Percentiles rank a stretch among this genome's conserved stretches.
Conservation (phyloP, 176 grass and related monocot genomes). For the Hyparrhenia diplandra region DNA sequence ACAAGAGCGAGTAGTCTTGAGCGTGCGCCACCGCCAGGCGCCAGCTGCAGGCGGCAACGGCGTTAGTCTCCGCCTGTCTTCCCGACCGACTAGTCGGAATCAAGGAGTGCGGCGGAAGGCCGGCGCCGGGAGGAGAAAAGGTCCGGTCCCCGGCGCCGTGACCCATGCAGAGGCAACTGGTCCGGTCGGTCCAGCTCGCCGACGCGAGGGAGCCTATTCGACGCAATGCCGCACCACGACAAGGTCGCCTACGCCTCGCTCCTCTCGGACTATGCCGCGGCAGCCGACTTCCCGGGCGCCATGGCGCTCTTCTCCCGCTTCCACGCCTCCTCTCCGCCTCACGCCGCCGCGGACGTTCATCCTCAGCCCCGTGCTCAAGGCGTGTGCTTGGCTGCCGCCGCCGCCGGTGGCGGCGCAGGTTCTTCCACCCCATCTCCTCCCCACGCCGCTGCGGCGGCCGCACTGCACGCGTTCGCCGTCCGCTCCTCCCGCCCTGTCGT, state of each 20-base stretch:
- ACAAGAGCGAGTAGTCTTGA: not conserved
- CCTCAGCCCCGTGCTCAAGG: slow-evolving; percentile 59
- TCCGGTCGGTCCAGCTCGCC: slow-evolving; percentile 24
- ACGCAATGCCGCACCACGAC: slow-evolving; percentile 40
- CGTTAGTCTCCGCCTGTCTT: not conserved
- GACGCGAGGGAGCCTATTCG: slow-evolving; percentile 29
- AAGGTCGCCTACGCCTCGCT: slow-evolving; percentile 52
- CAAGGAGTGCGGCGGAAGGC: too few species aligned
- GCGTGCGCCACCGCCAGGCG: not conserved
- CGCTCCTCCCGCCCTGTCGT: slow-evolving; percentile 29
- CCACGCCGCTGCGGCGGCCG: slow-evolving; percentile 11
- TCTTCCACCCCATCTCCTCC: not conserved
- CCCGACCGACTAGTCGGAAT: too few species aligned
- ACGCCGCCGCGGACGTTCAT: slow-evolving; percentile 38
- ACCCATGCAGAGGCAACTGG: slow-evolving; percentile 13
- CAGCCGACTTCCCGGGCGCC: slow-evolving; percentile 25
- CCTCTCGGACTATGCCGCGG: slow-evolving; percentile 35
- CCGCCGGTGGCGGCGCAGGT: not conserved
- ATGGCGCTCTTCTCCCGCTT: slow-evolving; percentile 51
- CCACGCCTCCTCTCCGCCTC: slow-evolving; percentile 15
- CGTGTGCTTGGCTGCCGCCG: slow-evolving; percentile 36
- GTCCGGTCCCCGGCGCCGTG: not conserved
- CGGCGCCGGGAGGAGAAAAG: not conserved
- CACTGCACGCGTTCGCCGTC: slow-evolving; percentile 51
- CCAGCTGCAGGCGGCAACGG: not conserved